Conservation (phyloP, 140 eudicot genomes). For the Oenanthe javanica region DNA sequence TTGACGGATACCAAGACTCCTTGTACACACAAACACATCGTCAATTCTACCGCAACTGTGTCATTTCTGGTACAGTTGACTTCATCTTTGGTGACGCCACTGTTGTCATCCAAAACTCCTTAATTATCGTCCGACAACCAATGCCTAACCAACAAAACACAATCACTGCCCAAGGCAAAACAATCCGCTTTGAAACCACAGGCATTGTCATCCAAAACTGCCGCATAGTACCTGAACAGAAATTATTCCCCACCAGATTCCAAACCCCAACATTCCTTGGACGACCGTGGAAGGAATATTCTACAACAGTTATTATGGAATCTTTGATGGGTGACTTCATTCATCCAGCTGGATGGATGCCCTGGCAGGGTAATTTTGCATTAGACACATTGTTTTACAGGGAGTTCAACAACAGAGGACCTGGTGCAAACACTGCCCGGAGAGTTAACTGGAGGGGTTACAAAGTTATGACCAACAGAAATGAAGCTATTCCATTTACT, state of each 20-base stretch:
- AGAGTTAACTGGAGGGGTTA: constrained; percentile 39
- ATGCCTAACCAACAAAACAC: constrained; percentile 30
- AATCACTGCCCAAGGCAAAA: constrained; percentile 67
- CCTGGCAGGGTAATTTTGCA: constrained; percentile 38
- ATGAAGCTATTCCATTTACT: constrained; percentile 7
- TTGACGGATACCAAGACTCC: constrained; percentile 65
- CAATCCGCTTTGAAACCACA: constrained; percentile 23
- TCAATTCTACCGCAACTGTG: constrained; percentile 59
- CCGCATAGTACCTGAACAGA: constrained; percentile 43
- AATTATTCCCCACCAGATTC: constrained; percentile 30
- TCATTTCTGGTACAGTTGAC: constrained; percentile 58
- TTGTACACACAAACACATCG: constrained; percentile 50
- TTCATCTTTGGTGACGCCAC: constrained; percentile 51
- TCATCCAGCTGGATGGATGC: constrained; percentile 64
- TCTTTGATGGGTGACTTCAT: constrained; percentile 56
- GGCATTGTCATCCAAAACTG: constrained; percentile 78
- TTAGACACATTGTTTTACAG: constrained; percentile 33
- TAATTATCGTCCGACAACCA: constrained; percentile 40
- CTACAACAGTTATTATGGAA: constrained; percentile 55
- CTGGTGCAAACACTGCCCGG: constrained; percentile 37
- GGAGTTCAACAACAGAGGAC: constrained; percentile 48
- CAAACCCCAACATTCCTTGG: constrained; percentile 51
- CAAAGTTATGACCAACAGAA: constrained; percentile 5
- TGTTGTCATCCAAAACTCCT: constrained; percentile 44
- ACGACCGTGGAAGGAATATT: constrained; percentile 69